Base-by-base conservation (phyloP, 1,284 basidiomycete species). In the Marasmius sp. region DNA sequence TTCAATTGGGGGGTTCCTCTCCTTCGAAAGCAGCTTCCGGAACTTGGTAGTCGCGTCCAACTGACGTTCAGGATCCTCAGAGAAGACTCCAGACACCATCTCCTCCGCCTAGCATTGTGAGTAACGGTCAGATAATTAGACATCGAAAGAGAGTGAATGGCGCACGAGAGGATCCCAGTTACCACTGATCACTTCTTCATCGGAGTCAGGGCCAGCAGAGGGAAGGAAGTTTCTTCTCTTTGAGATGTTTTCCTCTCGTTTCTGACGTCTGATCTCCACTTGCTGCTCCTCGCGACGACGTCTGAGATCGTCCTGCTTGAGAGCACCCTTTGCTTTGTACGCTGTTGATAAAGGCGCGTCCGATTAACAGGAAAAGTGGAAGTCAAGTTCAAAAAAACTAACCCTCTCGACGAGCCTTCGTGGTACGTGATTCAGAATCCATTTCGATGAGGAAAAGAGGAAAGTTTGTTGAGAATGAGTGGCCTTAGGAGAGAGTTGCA, bases 1-100 rank as follows among this genome's bases (percentile, higher is more conserved):
- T 77, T 99, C 97, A 75, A 99, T 99, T n/a, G 97, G 97, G 43
- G 97, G 97, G 76, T 98, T 99, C 84, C 96, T 97, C 82, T 99
- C 97, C 83, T 99, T 99, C 69, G 97, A 98, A 63, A 99, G 87
- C 52, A 97, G 84, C 75, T 99, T 99, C 73, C 97, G 89, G 85
- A 99, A 99, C 81, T 95, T 97, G 71, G 89, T 92, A 33, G 96
- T 98, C 69, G 95, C 92, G 75, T 98, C 95, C 65, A 98, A 84
- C 78, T 98, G 96, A 69, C 88, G 89, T 66, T 98, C 94, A 51
- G 89, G 81, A 75, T 96, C 91, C 66, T 95, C 91, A 59, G 94
- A 95, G 78, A 97, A 97, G 52, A 98, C 95, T 63, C 92, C 95
- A 64, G 84, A 78, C 65, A 99, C 89, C 95, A 99, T 97, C 69